A percentile compares a stretch with the other conserved stretches of the same genome.
Conservation (phyloP, 1,284 basidiomycete species). For the Ceratobasidium sp. region DNA sequence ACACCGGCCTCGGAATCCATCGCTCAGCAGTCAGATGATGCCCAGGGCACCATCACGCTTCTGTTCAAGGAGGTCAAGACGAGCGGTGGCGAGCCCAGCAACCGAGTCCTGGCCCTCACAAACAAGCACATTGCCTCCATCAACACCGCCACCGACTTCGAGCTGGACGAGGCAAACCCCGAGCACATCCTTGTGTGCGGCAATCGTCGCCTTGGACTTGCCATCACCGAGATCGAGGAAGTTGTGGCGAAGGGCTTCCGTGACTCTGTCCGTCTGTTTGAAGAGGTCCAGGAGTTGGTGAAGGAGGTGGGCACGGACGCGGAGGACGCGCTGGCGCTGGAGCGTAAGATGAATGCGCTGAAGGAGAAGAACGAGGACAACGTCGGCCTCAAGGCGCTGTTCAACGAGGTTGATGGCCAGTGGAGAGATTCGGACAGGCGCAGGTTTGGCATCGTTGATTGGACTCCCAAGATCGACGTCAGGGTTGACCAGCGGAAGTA, state of each 20-base stretch:
- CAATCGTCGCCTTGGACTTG: too few species aligned
- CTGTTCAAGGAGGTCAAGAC: conserved; percentile 42
- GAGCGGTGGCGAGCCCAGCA: conserved; percentile 7
- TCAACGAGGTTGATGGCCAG: conserved; percentile 1
- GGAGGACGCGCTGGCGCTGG: neutral
- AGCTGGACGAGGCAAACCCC: too few species aligned
- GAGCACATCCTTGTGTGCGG: too few species aligned
- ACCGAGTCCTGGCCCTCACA: conserved; percentile 27
- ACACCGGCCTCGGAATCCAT: too few species aligned
- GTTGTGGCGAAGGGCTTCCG: too few species aligned
- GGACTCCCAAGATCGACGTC: neutral
- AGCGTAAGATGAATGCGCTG: conserved; percentile 6
- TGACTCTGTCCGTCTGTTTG: too few species aligned
- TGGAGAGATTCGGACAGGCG: conserved; percentile 19
- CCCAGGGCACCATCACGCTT: conserved; percentile 39
- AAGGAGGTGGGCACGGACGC: conserved; percentile 7
- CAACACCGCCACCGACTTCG: neutral
- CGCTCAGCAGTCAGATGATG: conserved; percentile 39
- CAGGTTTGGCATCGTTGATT: neutral
- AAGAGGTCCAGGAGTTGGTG: conserved; percentile 27
- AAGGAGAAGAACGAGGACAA: neutral
- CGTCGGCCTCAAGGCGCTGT: conserved; percentile 12
- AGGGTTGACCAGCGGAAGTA: conserved; percentile 22
- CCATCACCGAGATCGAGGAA: neutral
- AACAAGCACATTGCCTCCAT: conserved; percentile 9